A percentile compares a stretch with the other conserved stretches of the same genome.
phyloP scores from a whole-genome alignment of 108 stramenopile species.

The Cyclotella atomus region DNA sequence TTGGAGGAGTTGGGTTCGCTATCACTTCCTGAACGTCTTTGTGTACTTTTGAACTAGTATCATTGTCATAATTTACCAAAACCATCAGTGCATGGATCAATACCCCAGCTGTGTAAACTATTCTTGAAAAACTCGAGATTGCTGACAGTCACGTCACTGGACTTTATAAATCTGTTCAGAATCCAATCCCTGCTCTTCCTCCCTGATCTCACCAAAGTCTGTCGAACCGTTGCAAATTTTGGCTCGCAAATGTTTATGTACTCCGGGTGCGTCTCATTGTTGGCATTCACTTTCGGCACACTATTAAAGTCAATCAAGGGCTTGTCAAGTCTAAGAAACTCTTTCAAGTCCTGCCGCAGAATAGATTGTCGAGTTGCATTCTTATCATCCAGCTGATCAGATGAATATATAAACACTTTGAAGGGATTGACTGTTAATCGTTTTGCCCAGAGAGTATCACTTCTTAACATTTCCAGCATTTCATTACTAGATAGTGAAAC shows the following conservation, averaged over 20 bases:
- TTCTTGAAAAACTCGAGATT: conserved; percentile 7
- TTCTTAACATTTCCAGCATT: conserved; percentile 9
- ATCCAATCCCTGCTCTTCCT: conserved; percentile 22
- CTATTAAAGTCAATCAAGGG: conserved; percentile 22
- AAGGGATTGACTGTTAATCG: conserved; percentile 22
- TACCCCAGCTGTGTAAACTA: conserved; percentile 6
- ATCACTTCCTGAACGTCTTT: conserved; percentile 9
- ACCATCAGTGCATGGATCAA: conserved; percentile 36
- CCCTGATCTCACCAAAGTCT: conserved; percentile 5
- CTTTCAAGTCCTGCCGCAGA: conserved; percentile 22
- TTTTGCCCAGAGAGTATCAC: conserved; percentile 10
- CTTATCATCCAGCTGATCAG: conserved; percentile 28
- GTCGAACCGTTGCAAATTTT: conserved; percentile 3
- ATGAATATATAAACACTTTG: conserved; percentile 35
- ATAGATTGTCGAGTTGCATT: conserved; percentile 18
- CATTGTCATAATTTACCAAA: no score
- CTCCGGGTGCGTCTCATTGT: conserved; percentile 6
- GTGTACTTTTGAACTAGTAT: no score
- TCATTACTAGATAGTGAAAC: conserved; percentile 8
- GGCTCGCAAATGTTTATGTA: conserved; percentile 31
- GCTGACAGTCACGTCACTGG: conserved; percentile 26
- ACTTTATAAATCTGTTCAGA: conserved; percentile 24
- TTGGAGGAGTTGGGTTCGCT: conserved; percentile 61
- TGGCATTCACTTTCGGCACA: conserved; percentile 6
- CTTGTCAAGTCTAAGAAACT: conserved; percentile 23